Percentiles rank a stretch among this genome's conserved stretches.
Evolutionary conservation across 2,329 filamentous ascomycete species (phyloP).

Genomic region (Calonectria honghensis): DNA sequence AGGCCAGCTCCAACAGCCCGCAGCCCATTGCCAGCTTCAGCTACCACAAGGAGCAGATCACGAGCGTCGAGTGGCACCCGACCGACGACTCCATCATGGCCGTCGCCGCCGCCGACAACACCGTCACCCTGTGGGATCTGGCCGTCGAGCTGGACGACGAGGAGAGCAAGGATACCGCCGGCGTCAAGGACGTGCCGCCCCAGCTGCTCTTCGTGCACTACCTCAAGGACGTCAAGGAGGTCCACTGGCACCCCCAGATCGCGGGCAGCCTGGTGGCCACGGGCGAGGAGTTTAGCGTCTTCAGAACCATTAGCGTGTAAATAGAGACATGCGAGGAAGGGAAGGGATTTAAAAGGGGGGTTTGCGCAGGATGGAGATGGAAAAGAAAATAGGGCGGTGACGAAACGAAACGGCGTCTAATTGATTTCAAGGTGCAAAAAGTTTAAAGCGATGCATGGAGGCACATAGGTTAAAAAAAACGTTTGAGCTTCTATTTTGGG

Average conservation of each 20-base stretch:
- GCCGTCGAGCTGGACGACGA: constrained; percentile 98
- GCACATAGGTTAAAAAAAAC: neutral
- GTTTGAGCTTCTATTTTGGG: constrained; percentile 16
- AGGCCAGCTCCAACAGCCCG: constrained; percentile 76
- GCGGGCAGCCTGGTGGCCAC: constrained; percentile 92
- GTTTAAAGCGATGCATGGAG: constrained; percentile 18
- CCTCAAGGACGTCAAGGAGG: constrained; percentile 94
- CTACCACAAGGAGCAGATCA: constrained; percentile 98
- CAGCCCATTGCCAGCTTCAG: constrained; percentile 93
- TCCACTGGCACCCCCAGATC: constrained; percentile 98
- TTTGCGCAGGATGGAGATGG: neutral
- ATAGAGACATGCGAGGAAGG: neutral
- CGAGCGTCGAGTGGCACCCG: constrained; percentile 97
- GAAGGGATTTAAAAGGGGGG: constrained; percentile 4
- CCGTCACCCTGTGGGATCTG: constrained; percentile 96
- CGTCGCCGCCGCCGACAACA: constrained; percentile 94
- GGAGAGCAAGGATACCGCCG: constrained; percentile 92
- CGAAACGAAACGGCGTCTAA: constrained; percentile 22
- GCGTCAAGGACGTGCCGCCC: constrained; percentile 91
- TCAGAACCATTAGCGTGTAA: constrained; percentile 89
- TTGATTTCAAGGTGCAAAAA: constrained; percentile 22
- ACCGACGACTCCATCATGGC: constrained; percentile 97
- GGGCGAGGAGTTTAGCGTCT: constrained; percentile 90
- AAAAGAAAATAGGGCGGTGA: constrained; percentile 5
- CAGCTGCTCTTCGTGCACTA: constrained; percentile 98